Evolutionary conservation across 768 basidiomycete species (phyloP).

Genomic region (Mycena chlorophos): DNA sequence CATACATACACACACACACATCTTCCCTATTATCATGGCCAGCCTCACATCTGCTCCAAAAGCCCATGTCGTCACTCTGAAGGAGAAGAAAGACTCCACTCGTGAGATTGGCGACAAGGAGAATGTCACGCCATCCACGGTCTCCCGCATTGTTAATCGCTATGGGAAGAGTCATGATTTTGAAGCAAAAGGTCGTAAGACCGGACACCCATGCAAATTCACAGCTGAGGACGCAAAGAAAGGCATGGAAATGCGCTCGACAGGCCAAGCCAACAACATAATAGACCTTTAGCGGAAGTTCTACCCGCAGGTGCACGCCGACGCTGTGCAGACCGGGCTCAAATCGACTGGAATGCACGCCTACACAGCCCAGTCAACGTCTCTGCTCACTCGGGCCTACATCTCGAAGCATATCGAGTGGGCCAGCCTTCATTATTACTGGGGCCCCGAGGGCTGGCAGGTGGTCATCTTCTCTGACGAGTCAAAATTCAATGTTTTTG

Average conservation of each 20-base stretch:
- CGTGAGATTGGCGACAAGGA: background rate
- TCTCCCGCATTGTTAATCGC: background rate
- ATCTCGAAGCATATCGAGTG: conserved; percentile 11
- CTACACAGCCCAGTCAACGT: background rate
- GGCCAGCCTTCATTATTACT: conserved; percentile 1
- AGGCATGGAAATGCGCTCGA: background rate
- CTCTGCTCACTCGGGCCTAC: background rate
- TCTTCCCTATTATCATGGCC: background rate
- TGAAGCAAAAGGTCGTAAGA: background rate
- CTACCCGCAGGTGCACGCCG: background rate
- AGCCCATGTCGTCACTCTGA: background rate
- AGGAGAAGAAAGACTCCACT: background rate
- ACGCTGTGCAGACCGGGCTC: background rate
- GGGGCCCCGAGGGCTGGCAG: too few species aligned
- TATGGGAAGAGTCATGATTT: background rate
- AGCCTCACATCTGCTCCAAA: background rate
- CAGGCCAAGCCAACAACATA: background rate
- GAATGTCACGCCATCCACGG: background rate
- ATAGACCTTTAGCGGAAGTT: background rate
- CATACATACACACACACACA: too few species aligned
- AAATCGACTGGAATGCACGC: background rate
- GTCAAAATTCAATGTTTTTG: too few species aligned
- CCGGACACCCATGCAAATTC: background rate
- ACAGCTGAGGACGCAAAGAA: background rate
- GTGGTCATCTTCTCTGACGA: too few species aligned